These are phyloP conservation scores for Termitomyces sp. DNA, from an alignment of 768 basidiomycete genomes.

Conservation along the genomic window DNA sequence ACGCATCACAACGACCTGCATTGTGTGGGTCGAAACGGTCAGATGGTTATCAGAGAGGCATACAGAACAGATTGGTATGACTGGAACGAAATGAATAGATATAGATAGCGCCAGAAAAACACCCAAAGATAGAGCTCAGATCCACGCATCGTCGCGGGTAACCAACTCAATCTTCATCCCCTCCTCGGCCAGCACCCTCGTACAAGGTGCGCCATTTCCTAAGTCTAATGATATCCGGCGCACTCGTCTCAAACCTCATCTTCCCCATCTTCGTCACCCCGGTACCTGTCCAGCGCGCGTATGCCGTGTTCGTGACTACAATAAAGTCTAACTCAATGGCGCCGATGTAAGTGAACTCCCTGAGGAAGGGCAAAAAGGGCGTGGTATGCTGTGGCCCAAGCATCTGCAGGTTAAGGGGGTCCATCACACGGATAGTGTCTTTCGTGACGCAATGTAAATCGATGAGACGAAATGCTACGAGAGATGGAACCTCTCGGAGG, in stretches of 20 bases:
- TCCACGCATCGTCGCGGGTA: slow-evolving; percentile 6
- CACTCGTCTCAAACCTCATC: slow-evolving; percentile 4
- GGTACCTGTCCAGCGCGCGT: no score
- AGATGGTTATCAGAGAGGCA: neutral
- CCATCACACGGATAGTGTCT: slow-evolving; percentile 10
- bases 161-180: slow-evolving; percentile 3
- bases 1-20: neutral
- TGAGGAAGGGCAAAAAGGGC: slow-evolving; percentile 6
- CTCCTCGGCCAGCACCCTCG: slow-evolving; percentile 1
- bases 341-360: slow-evolving; percentile 8
- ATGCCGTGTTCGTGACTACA: slow-evolving; percentile 6
- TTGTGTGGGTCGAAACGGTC: neutral
- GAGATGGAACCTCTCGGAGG: slow-evolving; percentile 10
- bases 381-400: neutral
- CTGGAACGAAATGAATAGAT: neutral
- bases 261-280: slow-evolving; percentile 3
- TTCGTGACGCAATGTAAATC: slow-evolving; percentile 12
- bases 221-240: neutral
- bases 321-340: slow-evolving; percentile 3
- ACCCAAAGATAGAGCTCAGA: neutral
- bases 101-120: neutral
- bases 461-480: slow-evolving; percentile 8
- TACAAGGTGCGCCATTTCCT: neutral
- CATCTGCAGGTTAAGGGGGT: slow-evolving; percentile 2
- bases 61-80: neutral